Evolutionary conservation across 176 grass and related monocot genomes (phyloP), one percentile per base, ranked within the genome.

Genomic region (Triticum monococcum): DNA sequence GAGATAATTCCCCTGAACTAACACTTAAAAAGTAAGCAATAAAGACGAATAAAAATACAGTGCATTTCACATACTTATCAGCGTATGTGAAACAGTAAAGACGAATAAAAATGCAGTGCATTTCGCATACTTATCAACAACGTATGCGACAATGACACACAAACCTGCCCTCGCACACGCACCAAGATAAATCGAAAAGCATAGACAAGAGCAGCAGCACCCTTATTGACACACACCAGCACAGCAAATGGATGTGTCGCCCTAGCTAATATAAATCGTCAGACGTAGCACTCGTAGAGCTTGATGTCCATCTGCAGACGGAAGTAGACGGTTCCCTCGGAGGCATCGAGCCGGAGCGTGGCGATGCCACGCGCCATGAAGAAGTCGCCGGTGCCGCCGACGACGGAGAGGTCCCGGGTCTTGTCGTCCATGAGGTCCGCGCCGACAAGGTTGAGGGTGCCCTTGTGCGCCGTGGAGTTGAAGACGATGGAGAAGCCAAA

Each of bases 311-410:
- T 59, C 54, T 59, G 54, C 7, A 59, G 54, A 20, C 54, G 54
- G 18, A 59, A 59, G 54, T 59, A 59, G 54, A 59, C 54, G 18
- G n/a, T 12, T 64, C 72, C 79, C 66, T 82, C 20, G n/a, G 23
- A 1, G 35, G 67, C 7, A 28, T 84, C 89, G 4, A 75, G 57
- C 0, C 30, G 20, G 1, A 90, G 65, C 24, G 84, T 90, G 9
- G 84, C 89, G 38, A 90, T 18, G 31, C 89, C 89, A 18, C 80
- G 45, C 40, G 84, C 74, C 89, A 90, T 87, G 80, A 90, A 79
- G 89, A 87, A 87, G 32, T 90, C 80, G 30, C 89, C 84, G 22
- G 84, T 90, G 52, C 84, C 89, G 3, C 89, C 73, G 4, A 83
- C 64, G 28, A 86, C 54, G 18, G 84, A 90, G 56, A 87, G 20